These are phyloP conservation scores for Phytomonas francai DNA, from an alignment of 208 protist species.

Conservation along the genomic window DNA sequence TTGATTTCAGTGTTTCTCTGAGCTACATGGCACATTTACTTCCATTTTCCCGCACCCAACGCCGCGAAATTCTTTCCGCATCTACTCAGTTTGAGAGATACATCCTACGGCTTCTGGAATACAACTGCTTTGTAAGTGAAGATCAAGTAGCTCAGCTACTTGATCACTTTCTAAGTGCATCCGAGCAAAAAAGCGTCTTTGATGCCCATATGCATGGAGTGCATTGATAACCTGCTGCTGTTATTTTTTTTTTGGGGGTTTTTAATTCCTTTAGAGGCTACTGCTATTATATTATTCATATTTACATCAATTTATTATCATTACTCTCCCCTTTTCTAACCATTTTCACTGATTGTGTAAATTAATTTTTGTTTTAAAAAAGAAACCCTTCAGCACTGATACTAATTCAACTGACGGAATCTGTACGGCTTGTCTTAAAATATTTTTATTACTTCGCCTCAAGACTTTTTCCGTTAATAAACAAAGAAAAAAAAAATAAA, in stretches of 20 bases:
- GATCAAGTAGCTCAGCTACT: constrained; percentile 28
- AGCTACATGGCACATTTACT: constrained; percentile 47
- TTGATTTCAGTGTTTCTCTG: constrained; percentile 51
- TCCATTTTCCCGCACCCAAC: constrained; percentile 18
- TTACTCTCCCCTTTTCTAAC: not conserved
- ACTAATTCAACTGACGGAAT: not conserved
- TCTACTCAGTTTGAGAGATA: constrained; percentile 22
- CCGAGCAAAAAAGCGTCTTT: constrained; percentile 31
- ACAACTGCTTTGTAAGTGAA: constrained; percentile 33
- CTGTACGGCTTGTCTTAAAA: not conserved
- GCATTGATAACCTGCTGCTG: not conserved
- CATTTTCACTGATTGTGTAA: not conserved
- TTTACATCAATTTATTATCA: not conserved
- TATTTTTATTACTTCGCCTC: not conserved
- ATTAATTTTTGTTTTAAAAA: not conserved
- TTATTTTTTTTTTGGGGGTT: not conserved
- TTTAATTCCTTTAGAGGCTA: not conserved
- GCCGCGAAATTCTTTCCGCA: constrained; percentile 9
- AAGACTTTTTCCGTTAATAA: not conserved
- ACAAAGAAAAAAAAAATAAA: too few species aligned
- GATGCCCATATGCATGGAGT: not conserved
- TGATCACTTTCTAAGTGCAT: constrained; percentile 38
- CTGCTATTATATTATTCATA: constrained; percentile 2
- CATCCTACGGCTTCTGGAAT: constrained; percentile 35
- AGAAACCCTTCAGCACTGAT: not conserved